These are phyloP conservation scores for Rubia peregrina DNA, from an alignment of 305 asterid genomes.

Conservation along the genomic window DNA sequence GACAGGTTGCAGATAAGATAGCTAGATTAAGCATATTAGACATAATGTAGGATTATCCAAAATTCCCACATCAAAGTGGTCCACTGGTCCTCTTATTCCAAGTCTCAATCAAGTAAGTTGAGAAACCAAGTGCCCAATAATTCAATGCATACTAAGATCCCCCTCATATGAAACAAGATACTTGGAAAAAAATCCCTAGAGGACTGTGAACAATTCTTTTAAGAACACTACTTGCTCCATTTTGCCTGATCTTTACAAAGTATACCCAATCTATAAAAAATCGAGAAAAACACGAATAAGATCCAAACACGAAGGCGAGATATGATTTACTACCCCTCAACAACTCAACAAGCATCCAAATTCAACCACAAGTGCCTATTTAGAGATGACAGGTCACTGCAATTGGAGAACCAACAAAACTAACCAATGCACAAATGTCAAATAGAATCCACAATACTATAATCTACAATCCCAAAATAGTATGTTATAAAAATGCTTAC, in stretches of 20 bases:
- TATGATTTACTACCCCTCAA: background rate
- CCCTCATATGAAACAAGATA: background rate
- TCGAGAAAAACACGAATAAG: background rate
- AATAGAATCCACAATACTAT: background rate
- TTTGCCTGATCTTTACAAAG: too few species aligned
- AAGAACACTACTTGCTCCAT: background rate
- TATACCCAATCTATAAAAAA: background rate
- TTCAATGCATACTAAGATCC: background rate
- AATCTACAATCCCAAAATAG: background rate
- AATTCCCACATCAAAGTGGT: background rate
- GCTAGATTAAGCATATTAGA: background rate
- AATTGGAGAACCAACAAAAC: background rate
- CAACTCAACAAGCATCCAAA: background rate
- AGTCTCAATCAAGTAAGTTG: background rate
- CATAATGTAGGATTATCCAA: background rate
- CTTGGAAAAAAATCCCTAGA: background rate
- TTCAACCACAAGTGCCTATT: background rate
- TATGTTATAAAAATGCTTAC: conserved; percentile 28
- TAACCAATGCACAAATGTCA: background rate
- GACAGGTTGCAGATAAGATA: background rate
- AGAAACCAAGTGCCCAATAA: background rate
- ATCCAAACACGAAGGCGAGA: background rate
- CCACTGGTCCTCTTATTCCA: background rate
- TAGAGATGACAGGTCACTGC: background rate
- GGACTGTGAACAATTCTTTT: background rate